A percentile compares a stretch with the other conserved stretches of the same genome.
Evolutionary conservation across 1,284 basidiomycete genomes (phyloP).

Genomic region (Vanrija sp.): DNA sequence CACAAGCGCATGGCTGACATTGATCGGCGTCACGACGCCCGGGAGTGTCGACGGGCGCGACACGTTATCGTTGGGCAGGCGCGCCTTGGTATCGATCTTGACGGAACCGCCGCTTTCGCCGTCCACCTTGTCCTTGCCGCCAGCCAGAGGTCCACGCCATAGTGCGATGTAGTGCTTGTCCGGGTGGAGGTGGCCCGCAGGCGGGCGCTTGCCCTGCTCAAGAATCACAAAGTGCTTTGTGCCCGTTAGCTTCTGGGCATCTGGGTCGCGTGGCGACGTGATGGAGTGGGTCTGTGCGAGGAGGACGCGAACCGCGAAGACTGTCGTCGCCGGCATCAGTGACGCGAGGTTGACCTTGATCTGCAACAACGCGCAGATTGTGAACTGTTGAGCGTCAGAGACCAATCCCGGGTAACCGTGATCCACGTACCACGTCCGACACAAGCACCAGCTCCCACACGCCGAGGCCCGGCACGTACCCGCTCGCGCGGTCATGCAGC

Average conservation of each 20-base stretch:
- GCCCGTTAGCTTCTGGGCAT: slow-evolving; percentile 4
- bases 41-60: slow-evolving; percentile 22
- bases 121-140: slow-evolving; percentile 6
- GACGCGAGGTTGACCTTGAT: slow-evolving; percentile 10
- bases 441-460: slow-evolving; percentile 15
- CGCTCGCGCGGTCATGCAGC: slow-evolving; percentile 15
- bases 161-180: slow-evolving; percentile 11
- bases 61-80: slow-evolving; percentile 23
- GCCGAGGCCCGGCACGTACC: slow-evolving; percentile 14
- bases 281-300: slow-evolving; percentile 22
- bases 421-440: slow-evolving; percentile 18
- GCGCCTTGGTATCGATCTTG: slow-evolving; percentile 8
- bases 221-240: slow-evolving; percentile 12
- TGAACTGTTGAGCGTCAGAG: slow-evolving; percentile 11
- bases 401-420: background rate
- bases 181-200: slow-evolving; percentile 6
- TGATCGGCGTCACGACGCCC: slow-evolving; percentile 34
- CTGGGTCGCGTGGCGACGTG: slow-evolving; percentile 21
- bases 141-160: slow-evolving; percentile 21
- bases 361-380: slow-evolving; percentile 16
- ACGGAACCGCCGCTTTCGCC: background rate
- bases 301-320: slow-evolving; percentile 17
- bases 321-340: slow-evolving; percentile 9
- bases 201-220: slow-evolving; percentile 19
- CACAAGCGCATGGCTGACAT: slow-evolving; percentile 29